These are phyloP conservation scores for Yarrowia hollandica DNA, from an alignment of 805 yeast species.

Conservation along the genomic window DNA sequence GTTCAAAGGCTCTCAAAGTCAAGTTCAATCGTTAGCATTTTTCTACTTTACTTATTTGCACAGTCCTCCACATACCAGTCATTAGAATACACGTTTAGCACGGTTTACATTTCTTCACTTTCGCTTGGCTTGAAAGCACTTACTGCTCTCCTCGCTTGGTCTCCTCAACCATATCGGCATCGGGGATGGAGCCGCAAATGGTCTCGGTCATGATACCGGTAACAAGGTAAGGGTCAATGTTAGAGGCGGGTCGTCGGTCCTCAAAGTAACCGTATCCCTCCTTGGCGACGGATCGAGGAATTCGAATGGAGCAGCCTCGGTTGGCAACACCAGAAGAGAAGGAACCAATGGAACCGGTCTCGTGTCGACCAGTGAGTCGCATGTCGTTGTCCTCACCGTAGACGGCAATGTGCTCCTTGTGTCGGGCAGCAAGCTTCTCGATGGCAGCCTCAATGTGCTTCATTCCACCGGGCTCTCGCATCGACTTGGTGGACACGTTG, in stretches of 20 bases:
- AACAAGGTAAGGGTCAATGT: constrained; percentile 98
- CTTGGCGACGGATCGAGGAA: constrained; percentile 97
- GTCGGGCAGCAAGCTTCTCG: constrained; percentile 92
- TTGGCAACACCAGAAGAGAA: constrained; percentile 98
- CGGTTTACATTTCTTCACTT: constrained; percentile 19
- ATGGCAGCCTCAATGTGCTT: constrained; percentile 88
- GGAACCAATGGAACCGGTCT: constrained; percentile 89
- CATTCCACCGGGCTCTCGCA: constrained; percentile 98
- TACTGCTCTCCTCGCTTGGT: constrained; percentile 28
- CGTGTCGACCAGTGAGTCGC: constrained; percentile 98
- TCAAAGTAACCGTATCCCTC: constrained; percentile 98
- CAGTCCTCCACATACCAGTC: constrained; percentile 16
- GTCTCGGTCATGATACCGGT: constrained; percentile 98
- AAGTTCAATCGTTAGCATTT: constrained; percentile 25
- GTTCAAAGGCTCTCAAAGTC: too few relatives aligned
- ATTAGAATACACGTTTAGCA: constrained; percentile 21
- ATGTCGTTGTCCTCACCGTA: constrained; percentile 94
- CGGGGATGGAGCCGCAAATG: constrained; percentile 89
- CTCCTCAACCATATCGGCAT: constrained; percentile 84
- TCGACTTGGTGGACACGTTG: constrained; percentile 86
- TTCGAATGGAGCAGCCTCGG: constrained; percentile 99
- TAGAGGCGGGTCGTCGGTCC: constrained; percentile 99
- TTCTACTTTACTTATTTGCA: constrained; percentile 12
- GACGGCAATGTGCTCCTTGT: constrained; percentile 89
- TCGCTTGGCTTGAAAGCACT: neutral